Evolutionary conservation across 2,329 filamentous ascomycete genomes (phyloP).

Genomic region (Pezizomycotina sp.): DNA sequence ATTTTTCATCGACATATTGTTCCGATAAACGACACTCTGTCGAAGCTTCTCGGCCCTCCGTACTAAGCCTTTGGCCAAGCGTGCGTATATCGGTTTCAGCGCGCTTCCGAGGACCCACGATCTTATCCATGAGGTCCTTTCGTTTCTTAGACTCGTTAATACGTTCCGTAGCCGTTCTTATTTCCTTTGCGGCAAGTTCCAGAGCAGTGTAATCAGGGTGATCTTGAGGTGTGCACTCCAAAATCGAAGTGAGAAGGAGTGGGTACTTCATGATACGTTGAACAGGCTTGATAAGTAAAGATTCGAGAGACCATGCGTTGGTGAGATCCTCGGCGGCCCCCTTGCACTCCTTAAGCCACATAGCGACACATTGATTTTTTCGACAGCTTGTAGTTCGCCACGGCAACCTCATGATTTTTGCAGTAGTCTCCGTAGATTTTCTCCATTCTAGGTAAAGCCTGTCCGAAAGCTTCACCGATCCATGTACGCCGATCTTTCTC

Average conservation of each 20-base stretch:
- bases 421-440: slow-evolving; percentile 48
- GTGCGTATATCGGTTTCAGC: slow-evolving; percentile 83
- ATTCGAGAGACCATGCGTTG: slow-evolving; percentile 84
- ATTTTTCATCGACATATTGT: slow-evolving; percentile 62
- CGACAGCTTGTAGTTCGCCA: slow-evolving; percentile 41
- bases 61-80: slow-evolving; percentile 52
- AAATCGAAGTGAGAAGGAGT: slow-evolving; percentile 61
- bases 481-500: slow-evolving; percentile 43
- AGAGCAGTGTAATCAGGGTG: slow-evolving; percentile 68
- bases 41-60: no score
- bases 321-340: slow-evolving; percentile 85
- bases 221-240: slow-evolving; percentile 60
- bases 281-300: slow-evolving; percentile 90
- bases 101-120: slow-evolving; percentile 60
- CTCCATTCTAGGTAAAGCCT: slow-evolving; percentile 43
- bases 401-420: slow-evolving; percentile 48
- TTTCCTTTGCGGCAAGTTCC: slow-evolving; percentile 54
- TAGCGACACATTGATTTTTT: slow-evolving; percentile 44
- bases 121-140: slow-evolving; percentile 78
- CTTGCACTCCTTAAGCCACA: slow-evolving; percentile 89
- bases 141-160: slow-evolving; percentile 96
- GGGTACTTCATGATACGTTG: slow-evolving; percentile 91
- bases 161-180: slow-evolving; percentile 42
- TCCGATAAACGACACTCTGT: no score
- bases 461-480: slow-evolving; percentile 43